Conservation (phyloP, 805 yeast species). For the Suhomyces tanzawaensis region DNA sequence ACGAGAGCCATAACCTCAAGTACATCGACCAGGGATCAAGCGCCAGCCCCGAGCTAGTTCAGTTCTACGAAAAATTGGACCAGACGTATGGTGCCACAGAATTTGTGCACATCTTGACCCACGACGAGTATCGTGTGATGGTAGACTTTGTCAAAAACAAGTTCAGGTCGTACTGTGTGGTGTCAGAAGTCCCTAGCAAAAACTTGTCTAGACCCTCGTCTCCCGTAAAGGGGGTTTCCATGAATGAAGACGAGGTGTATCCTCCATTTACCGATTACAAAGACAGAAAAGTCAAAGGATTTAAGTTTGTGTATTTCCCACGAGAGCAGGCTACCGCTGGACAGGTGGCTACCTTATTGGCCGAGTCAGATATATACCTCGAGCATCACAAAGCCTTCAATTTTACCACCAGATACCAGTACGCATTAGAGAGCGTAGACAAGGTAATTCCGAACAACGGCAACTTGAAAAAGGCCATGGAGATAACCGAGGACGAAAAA, state of each 20-base stretch:
- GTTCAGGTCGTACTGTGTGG: conserved; percentile 58
- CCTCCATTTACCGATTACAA: conserved; percentile 24
- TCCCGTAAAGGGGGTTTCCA: conserved; percentile 16
- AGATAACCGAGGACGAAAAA: conserved; percentile 32
- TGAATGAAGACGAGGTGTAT: conserved; percentile 6
- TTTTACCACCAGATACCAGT: conserved; percentile 33
- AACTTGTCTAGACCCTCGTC: conserved; percentile 18
- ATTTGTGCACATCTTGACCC: conserved; percentile 41
- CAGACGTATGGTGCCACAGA: conserved; percentile 47
- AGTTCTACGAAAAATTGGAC: conserved; percentile 44
- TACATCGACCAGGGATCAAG: conserved; percentile 11
- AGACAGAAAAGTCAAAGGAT: conserved; percentile 18
- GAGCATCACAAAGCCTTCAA: conserved; percentile 50
- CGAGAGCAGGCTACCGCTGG: conserved; percentile 15
- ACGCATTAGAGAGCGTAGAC: conserved; percentile 32
- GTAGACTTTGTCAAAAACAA: conserved; percentile 67
- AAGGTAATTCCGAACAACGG: conserved; percentile 8
- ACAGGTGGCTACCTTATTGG: conserved; percentile 25
- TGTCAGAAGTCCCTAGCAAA: conserved; percentile 47
- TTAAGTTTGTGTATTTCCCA: conserved; percentile 22
- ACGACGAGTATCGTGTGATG: conserved; percentile 63
- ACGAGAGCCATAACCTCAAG: conserved; percentile 16
- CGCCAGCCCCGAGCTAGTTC: neutral
- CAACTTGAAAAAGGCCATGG: conserved; percentile 1
- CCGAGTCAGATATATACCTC: conserved; percentile 50